phyloP scores from a whole-genome alignment of 805 yeast species.

The Wickerhamomyces silvicola region DNA sequence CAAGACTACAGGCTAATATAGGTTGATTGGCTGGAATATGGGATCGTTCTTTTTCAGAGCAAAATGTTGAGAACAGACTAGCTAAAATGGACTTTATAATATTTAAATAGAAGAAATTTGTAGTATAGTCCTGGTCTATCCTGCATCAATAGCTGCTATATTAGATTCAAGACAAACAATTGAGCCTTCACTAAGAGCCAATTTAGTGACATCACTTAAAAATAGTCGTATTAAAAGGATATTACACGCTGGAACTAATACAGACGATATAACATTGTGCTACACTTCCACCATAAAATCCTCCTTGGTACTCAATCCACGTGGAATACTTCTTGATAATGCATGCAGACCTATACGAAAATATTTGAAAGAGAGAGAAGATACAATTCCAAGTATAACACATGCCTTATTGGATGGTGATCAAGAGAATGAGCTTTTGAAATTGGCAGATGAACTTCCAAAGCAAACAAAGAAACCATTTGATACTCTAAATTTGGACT shows the following conservation, averaged over 20 bases:
- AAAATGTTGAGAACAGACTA: conserved; percentile 5
- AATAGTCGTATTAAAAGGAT: conserved; percentile 37
- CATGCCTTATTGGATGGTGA: conserved; percentile 52
- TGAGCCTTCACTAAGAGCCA: conserved; percentile 42
- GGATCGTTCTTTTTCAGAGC: conserved; percentile 12
- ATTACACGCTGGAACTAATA: conserved; percentile 77
- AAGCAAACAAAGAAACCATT: conserved; percentile 15
- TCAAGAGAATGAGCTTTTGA: conserved; percentile 32
- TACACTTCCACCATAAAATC: conserved; percentile 69
- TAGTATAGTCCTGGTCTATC: conserved; percentile 49
- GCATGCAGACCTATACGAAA: conserved; percentile 71
- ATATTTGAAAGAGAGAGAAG: conserved; percentile 66
- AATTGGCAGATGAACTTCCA: conserved; percentile 47
- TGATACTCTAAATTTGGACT: conserved; percentile 31
- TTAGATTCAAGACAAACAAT: conserved; percentile 53
- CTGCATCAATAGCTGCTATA: conserved; percentile 46
- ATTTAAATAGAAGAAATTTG: conserved; percentile 54
- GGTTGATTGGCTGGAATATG: conserved; percentile 9
- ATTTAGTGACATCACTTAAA: conserved; percentile 46
- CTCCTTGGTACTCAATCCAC: conserved; percentile 74
- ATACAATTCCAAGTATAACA: conserved; percentile 64
- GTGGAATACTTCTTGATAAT: conserved; percentile 74
- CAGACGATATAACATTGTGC: conserved; percentile 60
- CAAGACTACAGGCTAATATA: conserved; percentile 3
- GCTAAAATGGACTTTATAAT: conserved; percentile 12